These are phyloP conservation scores for Lachancea fermentati DNA, from an alignment of 805 yeast genomes.

Conservation along the genomic window DNA sequence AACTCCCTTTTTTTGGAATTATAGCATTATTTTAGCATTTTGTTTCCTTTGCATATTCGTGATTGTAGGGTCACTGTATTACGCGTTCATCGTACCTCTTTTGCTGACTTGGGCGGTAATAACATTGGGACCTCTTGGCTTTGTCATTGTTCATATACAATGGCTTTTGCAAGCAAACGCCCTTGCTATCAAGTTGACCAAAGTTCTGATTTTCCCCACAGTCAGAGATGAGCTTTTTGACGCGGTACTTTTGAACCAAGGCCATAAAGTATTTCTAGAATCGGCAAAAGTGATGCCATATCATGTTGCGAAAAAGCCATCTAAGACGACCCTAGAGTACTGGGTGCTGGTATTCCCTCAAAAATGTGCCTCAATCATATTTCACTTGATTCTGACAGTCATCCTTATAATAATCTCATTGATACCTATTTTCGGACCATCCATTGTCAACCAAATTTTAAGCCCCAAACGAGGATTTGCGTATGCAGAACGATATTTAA, in stretches of 20 bases:
- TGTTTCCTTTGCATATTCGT: slow-evolving; percentile 21
- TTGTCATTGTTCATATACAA: slow-evolving; percentile 26
- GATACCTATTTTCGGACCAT: slow-evolving; percentile 33
- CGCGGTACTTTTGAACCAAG: slow-evolving; percentile 10
- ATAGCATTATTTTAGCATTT: slow-evolving; percentile 20
- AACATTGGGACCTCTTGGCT: slow-evolving; percentile 31
- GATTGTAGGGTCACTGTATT: slow-evolving; percentile 19
- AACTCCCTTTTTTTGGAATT: slow-evolving; percentile 26
- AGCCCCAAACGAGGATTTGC: slow-evolving; percentile 26
- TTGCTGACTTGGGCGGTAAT: slow-evolving; percentile 21
- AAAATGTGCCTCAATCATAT: slow-evolving; percentile 7
- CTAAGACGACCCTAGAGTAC: slow-evolving; percentile 10
- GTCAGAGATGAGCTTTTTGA: slow-evolving; percentile 23
- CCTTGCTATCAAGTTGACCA: slow-evolving; percentile 21
- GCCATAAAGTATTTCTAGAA: slow-evolving; percentile 6
- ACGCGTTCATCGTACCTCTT: slow-evolving; percentile 26
- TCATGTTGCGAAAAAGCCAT: slow-evolving; percentile 4
- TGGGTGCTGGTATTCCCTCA: slow-evolving; percentile 20
- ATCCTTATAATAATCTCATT: slow-evolving; percentile 20
- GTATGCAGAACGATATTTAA: slow-evolving; percentile 26
- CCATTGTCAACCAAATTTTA: slow-evolving; percentile 22
- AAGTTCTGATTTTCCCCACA: slow-evolving; percentile 21
- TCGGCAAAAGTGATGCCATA: slow-evolving; percentile 6
- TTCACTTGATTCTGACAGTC: slow-evolving; percentile 9
- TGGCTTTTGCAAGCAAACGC: slow-evolving; percentile 28